These are phyloP conservation scores for Plectosphaerella sp. DNA, from an alignment of 2,329 filamentous ascomycete species.

Conservation along the genomic window DNA sequence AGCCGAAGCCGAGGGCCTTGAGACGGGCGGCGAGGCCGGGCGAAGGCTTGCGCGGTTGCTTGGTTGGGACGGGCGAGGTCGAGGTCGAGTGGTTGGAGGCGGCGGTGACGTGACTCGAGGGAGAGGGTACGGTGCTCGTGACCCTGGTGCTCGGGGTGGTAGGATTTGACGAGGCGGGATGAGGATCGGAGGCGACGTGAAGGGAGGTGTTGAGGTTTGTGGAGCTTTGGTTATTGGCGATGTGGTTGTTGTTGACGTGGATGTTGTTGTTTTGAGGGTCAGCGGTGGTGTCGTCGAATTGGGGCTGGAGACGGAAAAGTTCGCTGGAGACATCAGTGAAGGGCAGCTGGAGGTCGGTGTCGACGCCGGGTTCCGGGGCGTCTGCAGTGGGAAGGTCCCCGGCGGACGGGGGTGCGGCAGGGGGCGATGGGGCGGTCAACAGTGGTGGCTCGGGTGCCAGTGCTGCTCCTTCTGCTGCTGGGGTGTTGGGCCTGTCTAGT, in stretches of 20 bases:
- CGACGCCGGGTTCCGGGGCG: neutral
- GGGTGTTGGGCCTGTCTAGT: neutral
- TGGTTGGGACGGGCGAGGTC: constrained; percentile 20
- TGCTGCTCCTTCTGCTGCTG: constrained; percentile 1
- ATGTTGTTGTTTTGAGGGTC: constrained; percentile 9
- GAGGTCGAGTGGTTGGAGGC: constrained; percentile 16
- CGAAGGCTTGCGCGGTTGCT: constrained; percentile 51
- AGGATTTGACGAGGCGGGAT: constrained; percentile 1
- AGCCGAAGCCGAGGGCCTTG: constrained; percentile 59
- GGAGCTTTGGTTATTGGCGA: constrained; percentile 6
- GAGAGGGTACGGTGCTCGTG: constrained; percentile 17
- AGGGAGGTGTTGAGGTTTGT: constrained; percentile 7
- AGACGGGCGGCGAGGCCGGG: constrained; percentile 61
- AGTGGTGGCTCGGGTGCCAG: neutral
- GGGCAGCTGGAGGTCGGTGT: constrained; percentile 1
- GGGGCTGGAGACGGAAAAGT: constrained; percentile 27
- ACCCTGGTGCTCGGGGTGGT: neutral
- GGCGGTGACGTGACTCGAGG: constrained; percentile 8
- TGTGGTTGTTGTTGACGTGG: constrained; percentile 14
- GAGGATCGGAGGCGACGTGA: neutral
- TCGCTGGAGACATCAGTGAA: constrained; percentile 37
- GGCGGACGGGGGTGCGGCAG: neutral
- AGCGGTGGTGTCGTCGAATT: constrained; percentile 10
- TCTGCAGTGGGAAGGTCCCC: neutral
- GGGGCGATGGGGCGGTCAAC: neutral